phyloP scores from a whole-genome alignment of 2,329 filamentous ascomycete genomes.

The Ceratocystis colombiana region DNA sequence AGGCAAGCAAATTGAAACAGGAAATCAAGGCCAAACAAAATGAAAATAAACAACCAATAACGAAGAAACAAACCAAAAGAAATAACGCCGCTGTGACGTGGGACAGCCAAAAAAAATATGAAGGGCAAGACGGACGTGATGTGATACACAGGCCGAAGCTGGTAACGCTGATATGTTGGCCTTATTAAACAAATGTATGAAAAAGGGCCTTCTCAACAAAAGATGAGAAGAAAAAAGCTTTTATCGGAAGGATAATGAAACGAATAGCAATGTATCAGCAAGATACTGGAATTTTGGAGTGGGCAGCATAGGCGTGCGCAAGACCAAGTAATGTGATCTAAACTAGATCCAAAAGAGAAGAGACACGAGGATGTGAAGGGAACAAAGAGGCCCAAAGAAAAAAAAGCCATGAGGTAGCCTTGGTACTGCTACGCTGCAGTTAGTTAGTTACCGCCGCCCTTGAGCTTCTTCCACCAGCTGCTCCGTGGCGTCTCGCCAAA shows the following conservation, averaged over 20 bases:
- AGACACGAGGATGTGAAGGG: background rate
- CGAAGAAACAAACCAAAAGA: background rate
- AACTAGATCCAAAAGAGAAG: background rate
- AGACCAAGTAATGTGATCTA: constrained; percentile 9
- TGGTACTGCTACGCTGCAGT: constrained; percentile 13
- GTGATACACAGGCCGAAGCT: background rate
- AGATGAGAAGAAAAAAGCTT: background rate
- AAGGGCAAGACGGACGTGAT: background rate
- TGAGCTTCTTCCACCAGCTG: constrained; percentile 52
- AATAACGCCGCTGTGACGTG: constrained; percentile 6
- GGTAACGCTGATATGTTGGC: too few relatives aligned
- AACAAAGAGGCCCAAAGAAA: background rate
- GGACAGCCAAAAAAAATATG: background rate
- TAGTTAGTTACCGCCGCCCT: constrained; percentile 32
- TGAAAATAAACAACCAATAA: background rate
- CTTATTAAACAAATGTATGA: background rate
- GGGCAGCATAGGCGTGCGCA: background rate
- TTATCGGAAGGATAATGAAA: too few relatives aligned
- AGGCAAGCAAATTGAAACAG: background rate
- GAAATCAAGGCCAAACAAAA: background rate
- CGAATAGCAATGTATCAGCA: too few relatives aligned
- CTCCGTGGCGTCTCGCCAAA: constrained; percentile 39
- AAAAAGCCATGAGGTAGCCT: background rate
- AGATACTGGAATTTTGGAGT: too few relatives aligned
- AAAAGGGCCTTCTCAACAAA: constrained; percentile 4